Evolutionary conservation across 2,329 filamentous ascomycete genomes (phyloP).

Genomic region (Meredithiella fracta): DNA sequence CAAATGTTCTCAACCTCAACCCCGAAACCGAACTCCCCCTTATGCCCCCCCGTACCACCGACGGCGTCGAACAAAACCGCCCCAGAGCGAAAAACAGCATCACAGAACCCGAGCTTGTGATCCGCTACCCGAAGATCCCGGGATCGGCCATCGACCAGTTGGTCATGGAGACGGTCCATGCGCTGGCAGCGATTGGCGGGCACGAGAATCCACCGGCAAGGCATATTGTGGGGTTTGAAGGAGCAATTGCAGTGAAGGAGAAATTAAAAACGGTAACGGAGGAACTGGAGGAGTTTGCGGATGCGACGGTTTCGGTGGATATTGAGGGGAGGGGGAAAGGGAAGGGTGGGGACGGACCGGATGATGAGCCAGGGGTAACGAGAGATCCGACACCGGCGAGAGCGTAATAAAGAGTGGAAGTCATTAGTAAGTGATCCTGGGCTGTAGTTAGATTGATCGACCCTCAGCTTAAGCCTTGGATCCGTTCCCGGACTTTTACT

Average conservation of each 20-base stretch:
- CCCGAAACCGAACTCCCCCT: slow-evolving; percentile 40
- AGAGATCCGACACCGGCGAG: too few species aligned
- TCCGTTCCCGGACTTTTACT: too few species aligned
- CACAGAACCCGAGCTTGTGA: slow-evolving; percentile 30
- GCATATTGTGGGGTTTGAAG: slow-evolving; percentile 86
- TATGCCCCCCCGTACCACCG: slow-evolving; percentile 11
- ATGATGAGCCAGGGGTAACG: too few species aligned
- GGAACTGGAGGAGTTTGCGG: slow-evolving; percentile 89
- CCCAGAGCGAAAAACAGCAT: neutral
- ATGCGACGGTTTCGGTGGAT: slow-evolving; percentile 73
- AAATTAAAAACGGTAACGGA: slow-evolving; percentile 94
- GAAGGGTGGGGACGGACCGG: too few species aligned
- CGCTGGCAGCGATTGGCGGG: slow-evolving; percentile 78
- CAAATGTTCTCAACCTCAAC: slow-evolving; percentile 60
- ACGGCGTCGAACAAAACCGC: neutral
- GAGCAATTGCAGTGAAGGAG: slow-evolving; percentile 75
- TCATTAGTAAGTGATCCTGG: too few species aligned
- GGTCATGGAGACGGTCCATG: slow-evolving; percentile 78
- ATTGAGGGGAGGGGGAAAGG: slow-evolving; percentile 28
- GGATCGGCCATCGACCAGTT: slow-evolving; percentile 52
- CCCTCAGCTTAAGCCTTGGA: too few species aligned
- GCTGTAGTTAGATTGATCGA: too few species aligned
- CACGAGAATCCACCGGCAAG: slow-evolving; percentile 90
- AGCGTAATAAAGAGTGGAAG: too few species aligned
- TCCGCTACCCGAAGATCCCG: slow-evolving; percentile 60